Evolutionary conservation across 768 basidiomycete species (phyloP), one percentile per base, ranked within the genome.

Genomic region (Gloeophyllum trabeum): DNA sequence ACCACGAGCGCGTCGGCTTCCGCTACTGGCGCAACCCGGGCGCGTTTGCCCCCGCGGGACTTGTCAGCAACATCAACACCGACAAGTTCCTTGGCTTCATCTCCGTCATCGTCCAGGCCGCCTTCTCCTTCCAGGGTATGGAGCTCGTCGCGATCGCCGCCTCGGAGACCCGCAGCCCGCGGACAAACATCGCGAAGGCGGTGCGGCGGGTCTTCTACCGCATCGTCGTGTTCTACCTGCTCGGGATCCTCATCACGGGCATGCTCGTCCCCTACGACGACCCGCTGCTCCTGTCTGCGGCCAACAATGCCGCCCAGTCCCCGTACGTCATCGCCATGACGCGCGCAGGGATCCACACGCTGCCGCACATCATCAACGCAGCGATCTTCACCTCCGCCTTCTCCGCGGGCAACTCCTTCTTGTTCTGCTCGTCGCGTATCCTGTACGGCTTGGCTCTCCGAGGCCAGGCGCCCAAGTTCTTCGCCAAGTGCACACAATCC

Each of bases 301-400:
- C 66, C 21, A 75, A 76, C 39, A 84, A 73, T 35, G 87, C 86
- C n/a, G 75, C 80, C 1, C 57, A 79, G 41, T 88, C 85, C 3
- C 89, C 89, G 2, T 93, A 86, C 60, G 88, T 91, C 42, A 81
- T 91, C 48, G 88, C 86, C 16, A 78, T 91, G 49, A 70, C 62
- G 35, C 68, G 71, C 30, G 80, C 83, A 1, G 82, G 86, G 7
- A 73, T 88, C 54, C 77, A 73, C 63, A 76, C 51, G 25, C 48
- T 57, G 25, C 58, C 54, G 4, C 73, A 75, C 36, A 72, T 89
- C 52, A 69, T 89, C 58, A 89, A 89, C 52, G 84, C 75, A 7
- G 67, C 65, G 42, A 65, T 88, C 51, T 73, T 89, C 54, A 74
- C 85, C 4, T 73, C 72, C 48, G 79, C 81, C 3, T 79, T 83